These are phyloP conservation scores for Trichoderma arundinaceum DNA, from an alignment of 2,329 filamentous ascomycete genomes.

Conservation along the genomic window DNA sequence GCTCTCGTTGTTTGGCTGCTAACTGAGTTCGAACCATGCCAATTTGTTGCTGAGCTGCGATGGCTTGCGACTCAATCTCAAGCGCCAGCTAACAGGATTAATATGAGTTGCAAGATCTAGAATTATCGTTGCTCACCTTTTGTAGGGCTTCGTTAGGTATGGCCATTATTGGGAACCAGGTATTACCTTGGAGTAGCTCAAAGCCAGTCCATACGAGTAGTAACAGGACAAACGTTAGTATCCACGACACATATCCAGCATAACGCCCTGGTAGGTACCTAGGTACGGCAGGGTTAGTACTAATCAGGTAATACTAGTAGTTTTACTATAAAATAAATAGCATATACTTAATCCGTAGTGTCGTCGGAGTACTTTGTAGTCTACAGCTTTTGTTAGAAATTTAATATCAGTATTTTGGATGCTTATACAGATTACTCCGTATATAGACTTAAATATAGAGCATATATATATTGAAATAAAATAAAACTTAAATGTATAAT, in stretches of 20 bases:
- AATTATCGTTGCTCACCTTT: conserved; percentile 66
- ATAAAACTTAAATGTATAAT: no score
- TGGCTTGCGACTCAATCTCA: conserved; percentile 91
- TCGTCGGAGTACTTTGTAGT: background rate
- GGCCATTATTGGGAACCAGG: conserved; percentile 65
- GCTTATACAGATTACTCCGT: no score
- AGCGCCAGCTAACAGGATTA: conserved; percentile 70
- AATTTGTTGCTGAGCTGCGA: conserved; percentile 91
- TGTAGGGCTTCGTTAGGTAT: conserved; percentile 93
- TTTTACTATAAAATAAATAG: no score
- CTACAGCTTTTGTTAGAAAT: no score
- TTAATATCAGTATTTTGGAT: no score
- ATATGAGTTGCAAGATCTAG: background rate
- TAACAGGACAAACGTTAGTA: background rate
- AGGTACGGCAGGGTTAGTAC: no score
- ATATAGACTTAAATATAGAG: no score
- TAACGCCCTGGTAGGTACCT: background rate
- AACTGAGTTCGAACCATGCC: conserved; percentile 84
- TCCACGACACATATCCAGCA: background rate
- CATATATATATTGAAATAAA: no score
- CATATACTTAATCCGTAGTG: background rate
- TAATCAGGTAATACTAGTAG: no score
- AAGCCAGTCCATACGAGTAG: background rate
- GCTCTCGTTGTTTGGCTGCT: conserved; percentile 82
- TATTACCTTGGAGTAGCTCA: conserved; percentile 11